A percentile compares a stretch with the other conserved stretches of the same genome.
phyloP scores from a whole-genome alignment of 257 asterid species.

The Salvia rosmarinus region DNA sequence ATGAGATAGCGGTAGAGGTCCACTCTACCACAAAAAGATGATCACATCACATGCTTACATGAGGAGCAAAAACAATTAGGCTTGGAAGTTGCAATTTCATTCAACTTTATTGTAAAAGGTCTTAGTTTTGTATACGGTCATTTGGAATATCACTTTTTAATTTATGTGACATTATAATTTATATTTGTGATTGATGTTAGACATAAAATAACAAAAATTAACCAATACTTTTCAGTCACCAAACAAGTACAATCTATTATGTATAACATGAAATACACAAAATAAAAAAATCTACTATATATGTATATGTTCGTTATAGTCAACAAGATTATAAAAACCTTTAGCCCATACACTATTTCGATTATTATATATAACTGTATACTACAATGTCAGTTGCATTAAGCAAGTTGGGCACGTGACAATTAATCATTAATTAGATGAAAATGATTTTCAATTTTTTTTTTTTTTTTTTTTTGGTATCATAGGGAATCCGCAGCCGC shows the following conservation, averaged over 20 bases:
- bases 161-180: no score
- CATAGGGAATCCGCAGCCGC: no score
- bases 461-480: no score
- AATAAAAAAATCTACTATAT: no score
- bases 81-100: background rate
- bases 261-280: no score
- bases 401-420: slow-evolving; percentile 37
- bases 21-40: slow-evolving; percentile 16
- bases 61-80: background rate
- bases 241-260: no score
- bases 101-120: no score
- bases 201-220: no score
- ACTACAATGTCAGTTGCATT: background rate
- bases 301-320: background rate
- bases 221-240: no score
- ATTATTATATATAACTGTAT: background rate
- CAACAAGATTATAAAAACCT: background rate
- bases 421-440: slow-evolving; percentile 29
- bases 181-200: no score
- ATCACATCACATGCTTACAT: slow-evolving; percentile 39
- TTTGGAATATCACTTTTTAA: no score
- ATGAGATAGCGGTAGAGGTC: slow-evolving; percentile 25
- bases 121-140: no score
- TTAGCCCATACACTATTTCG: background rate
- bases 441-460: background rate